Evolutionary conservation across 768 basidiomycete genomes (phyloP).

Genomic region (Neoboletus brunneissimus): DNA sequence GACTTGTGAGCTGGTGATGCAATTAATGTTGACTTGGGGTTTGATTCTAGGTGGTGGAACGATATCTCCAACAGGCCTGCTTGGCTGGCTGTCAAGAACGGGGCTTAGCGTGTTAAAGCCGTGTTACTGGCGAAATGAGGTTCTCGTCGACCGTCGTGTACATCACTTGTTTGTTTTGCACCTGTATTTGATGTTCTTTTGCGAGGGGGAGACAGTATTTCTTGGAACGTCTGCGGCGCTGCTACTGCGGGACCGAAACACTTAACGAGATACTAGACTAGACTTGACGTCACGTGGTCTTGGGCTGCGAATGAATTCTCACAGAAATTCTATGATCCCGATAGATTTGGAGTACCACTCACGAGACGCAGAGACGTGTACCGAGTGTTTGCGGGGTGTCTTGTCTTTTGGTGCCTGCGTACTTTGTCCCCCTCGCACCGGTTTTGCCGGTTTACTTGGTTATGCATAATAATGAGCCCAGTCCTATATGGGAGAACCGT

Average conservation of each 20-base stretch:
- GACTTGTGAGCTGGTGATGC: not conserved
- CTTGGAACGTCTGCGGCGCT: not conserved
- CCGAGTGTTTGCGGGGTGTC: too few relatives aligned
- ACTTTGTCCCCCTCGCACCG: too few relatives aligned
- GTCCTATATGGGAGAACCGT: too few relatives aligned
- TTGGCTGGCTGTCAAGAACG: conserved; percentile 46
- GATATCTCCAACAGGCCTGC: conserved; percentile 43
- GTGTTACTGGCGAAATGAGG: not conserved
- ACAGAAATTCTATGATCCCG: too few relatives aligned
- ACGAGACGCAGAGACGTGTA: too few relatives aligned
- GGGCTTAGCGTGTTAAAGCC: conserved; percentile 11
- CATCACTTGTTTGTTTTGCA: not conserved
- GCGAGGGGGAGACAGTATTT: not conserved
- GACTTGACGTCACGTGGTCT: too few relatives aligned
- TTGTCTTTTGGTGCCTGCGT: too few relatives aligned
- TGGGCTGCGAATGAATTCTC: too few relatives aligned
- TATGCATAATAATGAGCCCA: too few relatives aligned
- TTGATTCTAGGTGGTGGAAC: conserved; percentile 49
- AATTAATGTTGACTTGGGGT: conserved; percentile 1
- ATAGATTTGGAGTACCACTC: too few relatives aligned
- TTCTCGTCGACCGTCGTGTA: not conserved
- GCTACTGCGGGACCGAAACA: not conserved
- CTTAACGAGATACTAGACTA: too few relatives aligned
- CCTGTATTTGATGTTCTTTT: not conserved
- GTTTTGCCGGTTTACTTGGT: too few relatives aligned